A percentile compares a stretch with the other conserved stretches of the same genome.
These are phyloP conservation scores for Epichloe typhina DNA, from an alignment of 2,329 filamentous ascomycete species.

Conservation along the genomic window DNA sequence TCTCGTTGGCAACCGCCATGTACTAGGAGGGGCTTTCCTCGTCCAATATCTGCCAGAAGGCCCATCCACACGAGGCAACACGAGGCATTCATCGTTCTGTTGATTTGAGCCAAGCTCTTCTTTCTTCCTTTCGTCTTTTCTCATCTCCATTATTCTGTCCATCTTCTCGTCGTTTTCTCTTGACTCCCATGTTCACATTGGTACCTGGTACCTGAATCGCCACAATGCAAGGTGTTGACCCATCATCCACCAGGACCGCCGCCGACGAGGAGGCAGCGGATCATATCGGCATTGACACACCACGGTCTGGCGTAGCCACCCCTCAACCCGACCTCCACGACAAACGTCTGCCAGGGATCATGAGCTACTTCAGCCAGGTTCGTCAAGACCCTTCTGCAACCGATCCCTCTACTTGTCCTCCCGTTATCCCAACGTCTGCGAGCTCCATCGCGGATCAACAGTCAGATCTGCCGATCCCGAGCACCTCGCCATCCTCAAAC, in stretches of 20 bases:
- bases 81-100: conserved; percentile 5
- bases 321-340: conserved; percentile 88
- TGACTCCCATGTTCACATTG: background rate
- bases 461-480: conserved; percentile 9
- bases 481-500: conserved; percentile 19
- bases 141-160: background rate
- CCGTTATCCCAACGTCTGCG: conserved; percentile 27
- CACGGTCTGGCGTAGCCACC: conserved; percentile 81
- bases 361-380: conserved; percentile 99
- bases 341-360: conserved; percentile 89
- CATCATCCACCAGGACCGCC: conserved; percentile 37
- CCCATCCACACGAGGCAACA: conserved; percentile 11
- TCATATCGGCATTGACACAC: conserved; percentile 73
- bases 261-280: conserved; percentile 60
- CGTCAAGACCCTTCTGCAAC: conserved; percentile 63
- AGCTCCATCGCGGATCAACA: conserved; percentile 14
- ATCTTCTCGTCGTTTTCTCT: background rate
- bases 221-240: conserved; percentile 38
- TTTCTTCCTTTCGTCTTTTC: background rate
- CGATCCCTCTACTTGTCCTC: conserved; percentile 17
- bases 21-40: conserved; percentile 28
- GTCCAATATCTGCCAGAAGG: conserved; percentile 6
- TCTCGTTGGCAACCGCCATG: conserved; percentile 28
- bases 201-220: conserved; percentile 12
- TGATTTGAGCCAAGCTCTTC: background rate